Evolutionary conservation across 2,329 filamentous ascomycete genomes (phyloP).

Genomic region (Phyllosticta capitalensis): DNA sequence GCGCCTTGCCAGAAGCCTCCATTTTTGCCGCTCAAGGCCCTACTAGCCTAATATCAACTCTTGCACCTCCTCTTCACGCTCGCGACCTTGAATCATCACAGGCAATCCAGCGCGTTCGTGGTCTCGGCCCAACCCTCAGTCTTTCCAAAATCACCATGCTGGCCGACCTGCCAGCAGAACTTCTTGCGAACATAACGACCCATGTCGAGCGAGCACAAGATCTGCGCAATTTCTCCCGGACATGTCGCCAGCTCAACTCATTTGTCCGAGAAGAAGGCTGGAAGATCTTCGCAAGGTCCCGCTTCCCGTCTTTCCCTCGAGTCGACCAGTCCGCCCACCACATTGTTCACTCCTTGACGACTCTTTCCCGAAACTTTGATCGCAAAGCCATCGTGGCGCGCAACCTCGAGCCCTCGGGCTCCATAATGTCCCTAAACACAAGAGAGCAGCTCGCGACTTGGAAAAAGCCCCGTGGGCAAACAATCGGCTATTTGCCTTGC

Average conservation of each 20-base stretch:
- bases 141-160: background rate
- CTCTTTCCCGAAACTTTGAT: slow-evolving; percentile 48
- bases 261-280: slow-evolving; percentile 41
- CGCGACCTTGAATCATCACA: too few species aligned
- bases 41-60: too few species aligned
- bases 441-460: slow-evolving; percentile 14
- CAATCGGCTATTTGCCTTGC: slow-evolving; percentile 50
- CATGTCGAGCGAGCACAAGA: slow-evolving; percentile 37
- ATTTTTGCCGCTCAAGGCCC: too few species aligned
- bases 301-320: slow-evolving; percentile 36
- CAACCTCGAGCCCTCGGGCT: slow-evolving; percentile 37
- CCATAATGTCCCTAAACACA: slow-evolving; percentile 14
- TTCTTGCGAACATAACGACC: slow-evolving; percentile 27
- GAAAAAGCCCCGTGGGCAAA: slow-evolving; percentile 38
- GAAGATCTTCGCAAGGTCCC: slow-evolving; percentile 36
- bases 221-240: slow-evolving; percentile 35
- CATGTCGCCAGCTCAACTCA: slow-evolving; percentile 36
- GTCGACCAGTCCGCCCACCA: slow-evolving; percentile 1
- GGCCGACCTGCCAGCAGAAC: slow-evolving; percentile 26
- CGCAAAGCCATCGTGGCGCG: slow-evolving; percentile 46
- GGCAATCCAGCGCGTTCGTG: too few species aligned
- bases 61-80: too few species aligned
- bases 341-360: slow-evolving; percentile 42
- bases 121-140: too few species aligned
- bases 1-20: too few species aligned